Conservation (phyloP, 768 basidiomycete species). For the Lactarius tabidus region DNA sequence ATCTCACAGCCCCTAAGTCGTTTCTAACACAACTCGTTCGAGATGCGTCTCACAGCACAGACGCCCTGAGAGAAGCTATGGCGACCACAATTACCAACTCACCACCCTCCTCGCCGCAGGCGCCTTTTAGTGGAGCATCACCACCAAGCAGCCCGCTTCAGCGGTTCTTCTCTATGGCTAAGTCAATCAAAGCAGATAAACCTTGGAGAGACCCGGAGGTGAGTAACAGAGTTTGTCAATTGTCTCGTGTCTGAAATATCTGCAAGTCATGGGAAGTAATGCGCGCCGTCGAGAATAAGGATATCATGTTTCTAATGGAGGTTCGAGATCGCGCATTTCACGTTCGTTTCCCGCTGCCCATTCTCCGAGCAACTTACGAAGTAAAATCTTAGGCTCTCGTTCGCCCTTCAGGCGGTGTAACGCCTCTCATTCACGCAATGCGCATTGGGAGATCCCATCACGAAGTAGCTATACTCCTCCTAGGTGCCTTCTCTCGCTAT, state of each 20-base stretch:
- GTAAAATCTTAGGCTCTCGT: conserved; percentile 54
- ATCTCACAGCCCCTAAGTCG: conserved; percentile 51
- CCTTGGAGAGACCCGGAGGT: conserved; percentile 26
- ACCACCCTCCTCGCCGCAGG: conserved; percentile 28
- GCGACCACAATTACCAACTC: conserved; percentile 36
- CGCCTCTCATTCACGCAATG: conserved; percentile 90
- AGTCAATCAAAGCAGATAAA: conserved; percentile 15
- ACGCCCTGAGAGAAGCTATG: conserved; percentile 22
- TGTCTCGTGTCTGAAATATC: background rate
- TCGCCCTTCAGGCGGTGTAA: conserved; percentile 80
- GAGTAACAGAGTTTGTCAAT: background rate
- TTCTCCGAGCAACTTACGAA: conserved; percentile 1
- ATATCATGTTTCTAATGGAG: conserved; percentile 81
- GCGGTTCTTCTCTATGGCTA: conserved; percentile 26
- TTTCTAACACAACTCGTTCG: conserved; percentile 48
- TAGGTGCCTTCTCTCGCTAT: conserved; percentile 90
- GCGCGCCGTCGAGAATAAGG: conserved; percentile 79
- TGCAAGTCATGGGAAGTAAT: conserved; percentile 62
- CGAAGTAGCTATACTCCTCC: conserved; percentile 80
- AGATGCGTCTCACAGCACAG: conserved; percentile 32
- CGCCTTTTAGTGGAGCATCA: conserved; percentile 8
- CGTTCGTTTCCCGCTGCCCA: conserved; percentile 41
- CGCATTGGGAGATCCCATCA: conserved; percentile 67
- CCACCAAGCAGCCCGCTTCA: conserved; percentile 17
- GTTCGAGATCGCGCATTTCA: conserved; percentile 75